These are phyloP conservation scores for Heterobasidion irregulare DNA, from an alignment of 1,284 basidiomycete species.

Conservation along the genomic window DNA sequence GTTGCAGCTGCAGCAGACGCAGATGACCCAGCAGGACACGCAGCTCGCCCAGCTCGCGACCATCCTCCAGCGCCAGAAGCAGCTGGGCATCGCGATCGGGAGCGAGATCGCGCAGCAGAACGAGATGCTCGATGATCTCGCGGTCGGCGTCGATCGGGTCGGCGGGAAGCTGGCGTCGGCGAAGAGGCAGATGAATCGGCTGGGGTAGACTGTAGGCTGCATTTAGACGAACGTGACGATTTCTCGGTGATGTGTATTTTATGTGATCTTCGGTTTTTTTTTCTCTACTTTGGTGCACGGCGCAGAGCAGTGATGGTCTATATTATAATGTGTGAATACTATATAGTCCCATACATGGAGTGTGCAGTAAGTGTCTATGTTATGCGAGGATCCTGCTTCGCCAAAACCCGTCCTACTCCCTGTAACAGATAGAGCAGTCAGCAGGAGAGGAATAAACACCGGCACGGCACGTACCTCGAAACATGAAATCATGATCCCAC, in stretches of 20 bases:
- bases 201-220: slow-evolving; percentile 32
- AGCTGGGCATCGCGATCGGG: slow-evolving; percentile 83
- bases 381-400: slow-evolving; percentile 19
- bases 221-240: neutral
- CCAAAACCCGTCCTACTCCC: slow-evolving; percentile 47
- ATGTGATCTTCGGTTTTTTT: slow-evolving; percentile 3
- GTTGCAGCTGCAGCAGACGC: slow-evolving; percentile 69
- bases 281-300: slow-evolving; percentile 2
- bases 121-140: slow-evolving; percentile 78
- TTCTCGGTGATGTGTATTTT: neutral
- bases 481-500: slow-evolving; percentile 95
- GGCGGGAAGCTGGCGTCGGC: slow-evolving; percentile 72
- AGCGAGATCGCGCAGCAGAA: slow-evolving; percentile 82
- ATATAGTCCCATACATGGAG: too few relatives aligned
- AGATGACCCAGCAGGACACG: slow-evolving; percentile 80
- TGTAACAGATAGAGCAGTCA: slow-evolving; percentile 15
- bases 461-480: slow-evolving; percentile 62
- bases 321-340: slow-evolving; percentile 14
- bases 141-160: slow-evolving; percentile 65
- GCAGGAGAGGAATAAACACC: neutral
- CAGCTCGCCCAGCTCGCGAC: slow-evolving; percentile 76
- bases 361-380: too few relatives aligned
- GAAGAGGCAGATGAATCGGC: slow-evolving; percentile 73
- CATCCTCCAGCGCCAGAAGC: slow-evolving; percentile 79
- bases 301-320: slow-evolving; percentile 6